These are phyloP conservation scores for Fusarium sp. DNA, from an alignment of 2,329 filamentous ascomycete species.

Conservation along the genomic window DNA sequence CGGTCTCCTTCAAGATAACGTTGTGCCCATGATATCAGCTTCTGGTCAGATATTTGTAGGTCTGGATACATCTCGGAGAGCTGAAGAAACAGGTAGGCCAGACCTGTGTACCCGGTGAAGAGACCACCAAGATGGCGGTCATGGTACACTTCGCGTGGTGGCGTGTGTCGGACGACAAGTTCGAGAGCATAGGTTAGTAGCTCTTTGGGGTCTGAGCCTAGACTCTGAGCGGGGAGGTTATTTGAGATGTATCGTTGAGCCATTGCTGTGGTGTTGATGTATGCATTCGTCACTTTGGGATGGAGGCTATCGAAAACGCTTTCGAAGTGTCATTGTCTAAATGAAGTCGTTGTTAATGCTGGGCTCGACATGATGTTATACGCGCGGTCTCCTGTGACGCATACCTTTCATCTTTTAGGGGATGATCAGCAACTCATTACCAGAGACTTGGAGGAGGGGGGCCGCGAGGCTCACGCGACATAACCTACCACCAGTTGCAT, in stretches of 20 bases:
- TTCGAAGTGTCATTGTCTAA: slow-evolving; percentile 12
- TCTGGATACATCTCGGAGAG: slow-evolving; percentile 60
- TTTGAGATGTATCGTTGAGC: slow-evolving; percentile 53
- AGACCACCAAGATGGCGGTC: slow-evolving; percentile 59
- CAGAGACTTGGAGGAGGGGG: slow-evolving; percentile 34
- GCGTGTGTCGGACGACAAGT: slow-evolving; percentile 53
- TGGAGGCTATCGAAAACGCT: slow-evolving; percentile 1
- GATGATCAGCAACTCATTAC: slow-evolving; percentile 36
- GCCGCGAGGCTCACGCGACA: slow-evolving; percentile 34
- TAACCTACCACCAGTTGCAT: slow-evolving; percentile 25
- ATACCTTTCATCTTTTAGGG: slow-evolving; percentile 37
- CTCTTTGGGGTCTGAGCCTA: slow-evolving; percentile 45
- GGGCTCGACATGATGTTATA: slow-evolving; percentile 32
- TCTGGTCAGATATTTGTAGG: slow-evolving; percentile 57
- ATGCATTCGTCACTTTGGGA: slow-evolving; percentile 9
- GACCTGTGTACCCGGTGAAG: slow-evolving; percentile 65
- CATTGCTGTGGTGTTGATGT: slow-evolving; percentile 35
- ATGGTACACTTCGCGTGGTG: slow-evolving; percentile 53
- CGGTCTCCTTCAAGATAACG: slow-evolving; percentile 60
- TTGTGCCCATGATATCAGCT: slow-evolving; percentile 59
- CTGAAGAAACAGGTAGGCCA: slow-evolving; percentile 67
- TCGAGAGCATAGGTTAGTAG: slow-evolving; percentile 54
- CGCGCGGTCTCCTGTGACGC: slow-evolving; percentile 34
- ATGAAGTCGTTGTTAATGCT: slow-evolving; percentile 23
- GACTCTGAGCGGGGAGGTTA: slow-evolving; percentile 48